A percentile compares a stretch with the other conserved stretches of the same genome.
phyloP scores from a whole-genome alignment of 2,329 filamentous ascomycete species.

The Aspergillus sp. region DNA sequence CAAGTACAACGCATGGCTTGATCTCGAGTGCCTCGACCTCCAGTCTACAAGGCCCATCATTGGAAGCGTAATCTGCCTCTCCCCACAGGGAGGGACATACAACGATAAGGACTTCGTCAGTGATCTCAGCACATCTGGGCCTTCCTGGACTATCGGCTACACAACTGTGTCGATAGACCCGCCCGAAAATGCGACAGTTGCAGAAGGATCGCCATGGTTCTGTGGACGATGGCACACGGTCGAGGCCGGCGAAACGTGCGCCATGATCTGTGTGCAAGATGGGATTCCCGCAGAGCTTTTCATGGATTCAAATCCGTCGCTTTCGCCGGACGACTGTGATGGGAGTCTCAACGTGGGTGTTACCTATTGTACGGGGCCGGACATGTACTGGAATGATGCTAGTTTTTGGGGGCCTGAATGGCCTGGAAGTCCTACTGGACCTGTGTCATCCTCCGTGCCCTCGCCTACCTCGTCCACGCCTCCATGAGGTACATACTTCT shows the following conservation, averaged over 20 bases:
- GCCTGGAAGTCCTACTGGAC: not conserved
- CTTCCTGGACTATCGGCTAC: slow-evolving; percentile 1
- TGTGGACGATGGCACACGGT: slow-evolving; percentile 20
- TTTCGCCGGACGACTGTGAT: slow-evolving; percentile 9
- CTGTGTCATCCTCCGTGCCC: not conserved
- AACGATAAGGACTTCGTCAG: not conserved
- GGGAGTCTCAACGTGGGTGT: slow-evolving; percentile 7
- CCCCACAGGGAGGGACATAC: slow-evolving; percentile 5
- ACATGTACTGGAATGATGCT: slow-evolving; percentile 4
- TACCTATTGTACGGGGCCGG: slow-evolving; percentile 17
- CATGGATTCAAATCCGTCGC: slow-evolving; percentile 17
- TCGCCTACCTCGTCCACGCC: too few relatives aligned
- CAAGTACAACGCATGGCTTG: slow-evolving; percentile 5
- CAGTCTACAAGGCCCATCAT: slow-evolving; percentile 1
- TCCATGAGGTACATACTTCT: too few relatives aligned
- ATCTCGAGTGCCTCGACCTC: slow-evolving; percentile 6
- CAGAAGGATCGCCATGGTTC: slow-evolving; percentile 13
- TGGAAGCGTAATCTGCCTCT: slow-evolving; percentile 9
- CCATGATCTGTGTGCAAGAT: slow-evolving; percentile 16
- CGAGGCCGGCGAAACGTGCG: slow-evolving; percentile 15
- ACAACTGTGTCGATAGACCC: slow-evolving; percentile 1
- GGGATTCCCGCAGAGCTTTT: slow-evolving; percentile 15
- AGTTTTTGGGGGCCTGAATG: not conserved
- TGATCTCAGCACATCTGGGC: not conserved
- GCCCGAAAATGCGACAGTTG: slow-evolving; percentile 16